Evolutionary conservation across 768 basidiomycete species (phyloP), one percentile per base, ranked within the genome.

Genomic region (Cystofilobasidium macerans): DNA sequence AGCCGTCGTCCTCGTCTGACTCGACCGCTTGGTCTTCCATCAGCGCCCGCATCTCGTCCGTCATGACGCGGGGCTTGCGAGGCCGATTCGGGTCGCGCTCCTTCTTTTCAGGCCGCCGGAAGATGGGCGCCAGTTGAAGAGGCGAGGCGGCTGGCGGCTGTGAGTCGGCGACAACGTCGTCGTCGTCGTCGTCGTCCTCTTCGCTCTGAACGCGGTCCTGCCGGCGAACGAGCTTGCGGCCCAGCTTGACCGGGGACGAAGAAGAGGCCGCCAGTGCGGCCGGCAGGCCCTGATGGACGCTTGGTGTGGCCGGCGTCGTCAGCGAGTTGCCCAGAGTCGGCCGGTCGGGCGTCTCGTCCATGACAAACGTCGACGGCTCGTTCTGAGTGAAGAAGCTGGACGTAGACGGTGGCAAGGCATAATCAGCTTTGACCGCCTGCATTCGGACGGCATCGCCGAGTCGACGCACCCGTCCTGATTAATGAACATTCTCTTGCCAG

Each of bases 341-440:
- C 13, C 51, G 51, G 20, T 20, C 16, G 51, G 51, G 51, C 26
- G 51, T 54, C 51, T 59, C 57, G 24, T 56, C 26, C 20, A 53
- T 32, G 22, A 24, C 36, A 32, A 53, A 64, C 16, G 51, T 64
- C 26, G 53, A 35, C n/a, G 74, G 74, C 62, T 69, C 71, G 36
- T 71, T 74, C 53, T 75, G 74, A 8, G 74, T 75, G 69, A 75
- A 73, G 58, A 74, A 70, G 9, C 73, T 74, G 28, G 43, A 48
- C 2, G 43, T 0, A 14, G 24, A 48, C 6, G 43, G 47, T 38
- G 26, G n/a, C 28, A 6, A 9, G 7, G 16, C n/a, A n/a, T n/a
- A n/a, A n/a, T n/a, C n/a, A n/a, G n/a, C n/a, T n/a, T n/a, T n/a
- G n/a, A n/a, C n/a, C n/a, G n/a, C n/a, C n/a, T n/a, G n/a, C n/a